Evolutionary conservation across 2,329 filamentous ascomycete species (phyloP).

Genomic region (Penicillium thymicola): DNA sequence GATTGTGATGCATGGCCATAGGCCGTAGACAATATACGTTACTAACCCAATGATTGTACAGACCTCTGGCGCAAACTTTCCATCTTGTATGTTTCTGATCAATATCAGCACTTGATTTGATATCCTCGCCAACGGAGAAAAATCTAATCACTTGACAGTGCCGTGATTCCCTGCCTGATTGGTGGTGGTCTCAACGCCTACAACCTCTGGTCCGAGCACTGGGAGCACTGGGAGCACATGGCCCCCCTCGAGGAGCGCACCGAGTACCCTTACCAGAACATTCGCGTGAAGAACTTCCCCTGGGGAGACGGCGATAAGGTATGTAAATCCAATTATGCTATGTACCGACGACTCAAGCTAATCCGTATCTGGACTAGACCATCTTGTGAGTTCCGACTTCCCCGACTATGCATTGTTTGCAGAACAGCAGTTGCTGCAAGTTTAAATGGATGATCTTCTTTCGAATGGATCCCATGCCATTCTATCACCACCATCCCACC

Average conservation of each 20-base stretch:
- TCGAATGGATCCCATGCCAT: not conserved
- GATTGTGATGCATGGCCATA: not conserved
- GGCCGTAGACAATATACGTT: not conserved
- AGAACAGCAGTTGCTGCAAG: not conserved
- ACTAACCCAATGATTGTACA: constrained; percentile 43
- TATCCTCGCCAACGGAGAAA: not conserved
- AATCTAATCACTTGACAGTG: constrained; percentile 51
- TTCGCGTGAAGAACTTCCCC: constrained; percentile 90
- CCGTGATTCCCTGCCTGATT: constrained; percentile 68
- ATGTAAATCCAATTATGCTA: constrained; percentile 27
- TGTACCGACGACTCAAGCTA: not conserved
- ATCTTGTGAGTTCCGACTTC: constrained; percentile 56
- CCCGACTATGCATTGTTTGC: not conserved
- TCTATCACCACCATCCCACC: not conserved
- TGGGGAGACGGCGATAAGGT: constrained; percentile 98
- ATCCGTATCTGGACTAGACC: constrained; percentile 47
- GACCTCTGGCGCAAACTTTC: constrained; percentile 95
- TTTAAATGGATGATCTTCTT: not conserved
- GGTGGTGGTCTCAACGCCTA: constrained; percentile 78
- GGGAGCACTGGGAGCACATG: constrained; percentile 89
- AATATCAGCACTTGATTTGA: not conserved
- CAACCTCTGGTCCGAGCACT: constrained; percentile 90
- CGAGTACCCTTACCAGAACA: constrained; percentile 97
- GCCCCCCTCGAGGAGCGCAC: constrained; percentile 83
- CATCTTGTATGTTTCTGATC: constrained; percentile 71